phyloP scores from a whole-genome alignment of 2,329 filamentous ascomycete genomes.

The Sporothrix brunneoviolacea region DNA sequence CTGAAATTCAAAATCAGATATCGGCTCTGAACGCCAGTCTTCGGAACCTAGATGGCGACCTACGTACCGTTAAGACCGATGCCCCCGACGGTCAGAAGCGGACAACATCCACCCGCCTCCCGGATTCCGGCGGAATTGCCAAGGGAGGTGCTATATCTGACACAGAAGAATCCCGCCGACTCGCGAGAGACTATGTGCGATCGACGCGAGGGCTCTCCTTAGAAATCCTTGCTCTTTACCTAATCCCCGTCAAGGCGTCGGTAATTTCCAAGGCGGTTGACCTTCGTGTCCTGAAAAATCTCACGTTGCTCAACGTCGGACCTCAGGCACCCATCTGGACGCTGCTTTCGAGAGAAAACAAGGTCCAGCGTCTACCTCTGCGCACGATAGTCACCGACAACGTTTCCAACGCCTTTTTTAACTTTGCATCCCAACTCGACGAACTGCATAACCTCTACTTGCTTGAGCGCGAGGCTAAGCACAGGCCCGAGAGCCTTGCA shows the following conservation, averaged over 20 bases:
- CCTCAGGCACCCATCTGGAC: constrained; percentile 55
- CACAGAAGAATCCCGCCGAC: too few species aligned
- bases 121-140: too few species aligned
- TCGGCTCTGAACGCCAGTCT: too few species aligned
- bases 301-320: constrained; percentile 59
- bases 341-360: constrained; percentile 48
- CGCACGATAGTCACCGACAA: constrained; percentile 58
- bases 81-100: too few species aligned
- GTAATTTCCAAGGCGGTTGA: constrained; percentile 52
- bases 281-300: constrained; percentile 45
- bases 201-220: constrained; percentile 52
- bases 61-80: too few species aligned
- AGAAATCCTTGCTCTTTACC: constrained; percentile 46
- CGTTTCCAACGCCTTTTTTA: constrained; percentile 49
- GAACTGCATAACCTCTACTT: constrained; percentile 53
- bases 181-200: constrained; percentile 48
- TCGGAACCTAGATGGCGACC: too few species aligned
- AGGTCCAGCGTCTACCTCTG: constrained; percentile 42
- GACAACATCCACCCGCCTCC: too few species aligned
- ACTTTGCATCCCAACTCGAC: constrained; percentile 45
- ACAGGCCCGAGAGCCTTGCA: constrained; percentile 47
- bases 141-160: too few species aligned
- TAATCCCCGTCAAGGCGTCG: constrained; percentile 54
- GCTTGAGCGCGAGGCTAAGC: constrained; percentile 45
- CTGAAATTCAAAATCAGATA: too few species aligned